These are phyloP conservation scores for Leccinum rimulosum DNA, from an alignment of 768 basidiomycete genomes.

Conservation along the genomic window DNA sequence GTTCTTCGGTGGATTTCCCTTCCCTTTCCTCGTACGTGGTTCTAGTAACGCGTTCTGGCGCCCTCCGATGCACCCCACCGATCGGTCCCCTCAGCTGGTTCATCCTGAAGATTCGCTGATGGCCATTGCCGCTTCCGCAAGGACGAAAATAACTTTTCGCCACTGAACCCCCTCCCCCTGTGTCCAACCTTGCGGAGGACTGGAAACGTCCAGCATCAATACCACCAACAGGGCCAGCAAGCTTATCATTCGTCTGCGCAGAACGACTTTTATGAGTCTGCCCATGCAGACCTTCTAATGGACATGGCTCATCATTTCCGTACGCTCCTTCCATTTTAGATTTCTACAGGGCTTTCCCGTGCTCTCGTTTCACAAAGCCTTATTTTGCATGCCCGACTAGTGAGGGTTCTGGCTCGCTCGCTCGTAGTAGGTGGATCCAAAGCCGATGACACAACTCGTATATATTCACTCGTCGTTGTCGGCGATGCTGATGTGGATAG, in stretches of 20 bases:
- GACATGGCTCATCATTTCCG: conserved; percentile 1
- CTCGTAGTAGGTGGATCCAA: conserved; percentile 24
- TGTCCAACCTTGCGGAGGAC: conserved; percentile 36
- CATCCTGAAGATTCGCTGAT: conserved; percentile 57
- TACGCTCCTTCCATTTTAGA: conserved; percentile 2
- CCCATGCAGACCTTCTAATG: conserved; percentile 34
- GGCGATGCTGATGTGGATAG: no score
- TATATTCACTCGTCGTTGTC: conserved; percentile 30
- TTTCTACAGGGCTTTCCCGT: conserved; percentile 9
- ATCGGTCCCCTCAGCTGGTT: conserved; percentile 38
- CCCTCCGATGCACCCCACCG: conserved; percentile 67
- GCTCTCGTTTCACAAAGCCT: no score
- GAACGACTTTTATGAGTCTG: conserved; percentile 32
- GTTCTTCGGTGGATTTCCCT: conserved; percentile 63
- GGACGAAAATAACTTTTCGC: conserved; percentile 65
- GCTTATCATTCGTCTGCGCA: conserved; percentile 17
- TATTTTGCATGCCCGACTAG: no score
- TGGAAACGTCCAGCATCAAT: conserved; percentile 18
- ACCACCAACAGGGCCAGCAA: conserved; percentile 23
- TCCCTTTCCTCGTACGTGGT: conserved; percentile 57
- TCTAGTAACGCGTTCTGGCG: conserved; percentile 69
- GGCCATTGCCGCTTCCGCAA: conserved; percentile 61
- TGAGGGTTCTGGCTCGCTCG: conserved; percentile 2
- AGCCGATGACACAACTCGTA: conserved; percentile 36
- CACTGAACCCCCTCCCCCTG: conserved; percentile 50